Conservation (phyloP, 108 stramenopile species). For the Heterococcus sp. region DNA sequence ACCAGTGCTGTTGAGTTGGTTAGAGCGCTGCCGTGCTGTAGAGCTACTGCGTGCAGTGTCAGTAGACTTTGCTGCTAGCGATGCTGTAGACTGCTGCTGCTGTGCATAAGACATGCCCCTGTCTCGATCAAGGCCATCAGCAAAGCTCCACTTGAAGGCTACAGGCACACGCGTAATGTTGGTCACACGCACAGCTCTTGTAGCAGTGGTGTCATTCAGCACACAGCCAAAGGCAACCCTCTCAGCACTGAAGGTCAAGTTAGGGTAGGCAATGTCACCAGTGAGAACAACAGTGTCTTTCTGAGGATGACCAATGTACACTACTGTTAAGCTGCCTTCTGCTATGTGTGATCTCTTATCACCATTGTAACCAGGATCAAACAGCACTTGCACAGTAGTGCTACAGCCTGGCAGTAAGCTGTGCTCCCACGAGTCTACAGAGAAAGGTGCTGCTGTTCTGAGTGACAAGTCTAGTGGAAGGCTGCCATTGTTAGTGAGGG, state of each 20-base stretch:
- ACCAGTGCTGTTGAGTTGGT: not conserved
- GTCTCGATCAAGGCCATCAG: slow-evolving; percentile 44
- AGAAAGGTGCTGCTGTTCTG: slow-evolving; percentile 51
- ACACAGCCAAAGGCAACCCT: slow-evolving; percentile 64
- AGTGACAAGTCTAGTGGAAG: slow-evolving; percentile 56
- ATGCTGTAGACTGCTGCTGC: too few relatives aligned
- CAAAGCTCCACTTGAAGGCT: slow-evolving; percentile 58
- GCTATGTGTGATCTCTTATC: slow-evolving; percentile 55
- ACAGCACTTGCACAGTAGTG: slow-evolving; percentile 42
- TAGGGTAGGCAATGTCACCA: slow-evolving; percentile 63
- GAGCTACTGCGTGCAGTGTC: too few relatives aligned
- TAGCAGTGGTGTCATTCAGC: slow-evolving; percentile 66
- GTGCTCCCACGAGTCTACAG: slow-evolving; percentile 52
- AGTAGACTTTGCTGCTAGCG: too few relatives aligned
- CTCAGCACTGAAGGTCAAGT: slow-evolving; percentile 48
- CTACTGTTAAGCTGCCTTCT: slow-evolving; percentile 33
- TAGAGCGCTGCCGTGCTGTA: not conserved
- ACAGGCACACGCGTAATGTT: slow-evolving; percentile 53
- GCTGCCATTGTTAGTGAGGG: slow-evolving; percentile 53
- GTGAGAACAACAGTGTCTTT: slow-evolving; percentile 44
- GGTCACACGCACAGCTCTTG: slow-evolving; percentile 47
- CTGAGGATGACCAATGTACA: slow-evolving; percentile 59
- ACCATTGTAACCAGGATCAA: slow-evolving; percentile 59
- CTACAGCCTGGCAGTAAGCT: slow-evolving; percentile 50
- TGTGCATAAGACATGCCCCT: too few relatives aligned